Conservation (phyloP, 75 land plant genomes). For the Picea sitchensis region DNA sequence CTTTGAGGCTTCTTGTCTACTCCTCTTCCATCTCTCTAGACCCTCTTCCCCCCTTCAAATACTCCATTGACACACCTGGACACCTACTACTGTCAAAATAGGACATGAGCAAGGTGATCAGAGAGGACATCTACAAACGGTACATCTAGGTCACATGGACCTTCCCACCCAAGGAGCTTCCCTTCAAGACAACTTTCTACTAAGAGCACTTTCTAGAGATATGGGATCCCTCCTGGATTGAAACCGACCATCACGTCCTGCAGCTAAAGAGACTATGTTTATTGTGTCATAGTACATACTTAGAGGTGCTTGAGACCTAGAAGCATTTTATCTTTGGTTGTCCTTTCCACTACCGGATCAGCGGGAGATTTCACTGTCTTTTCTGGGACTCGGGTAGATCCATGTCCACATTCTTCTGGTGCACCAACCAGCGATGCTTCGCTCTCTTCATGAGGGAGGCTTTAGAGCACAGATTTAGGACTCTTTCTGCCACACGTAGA, state of each 20-base stretch:
- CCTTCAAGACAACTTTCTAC: neutral
- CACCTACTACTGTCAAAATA: too few species aligned
- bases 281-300: neutral
- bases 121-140: too few species aligned
- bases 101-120: too few species aligned
- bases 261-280: neutral
- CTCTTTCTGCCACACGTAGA: too few species aligned
- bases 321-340: neutral
- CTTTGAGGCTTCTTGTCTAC: too few species aligned
- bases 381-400: neutral
- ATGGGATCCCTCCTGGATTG: neutral
- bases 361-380: neutral
- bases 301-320: neutral
- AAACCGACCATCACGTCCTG: too few species aligned
- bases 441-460: neutral
- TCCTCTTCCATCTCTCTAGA: too few species aligned
- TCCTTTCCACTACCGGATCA: neutral
- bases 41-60: too few species aligned
- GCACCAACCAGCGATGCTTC: neutral
- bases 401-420: neutral
- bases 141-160: too few species aligned
- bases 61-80: too few species aligned
- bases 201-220: neutral
- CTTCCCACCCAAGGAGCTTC: too few species aligned
- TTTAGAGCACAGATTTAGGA: too few species aligned